Evolutionary conservation across 169 alveolate species (phyloP).

Genomic region (Theileria orientalis): DNA sequence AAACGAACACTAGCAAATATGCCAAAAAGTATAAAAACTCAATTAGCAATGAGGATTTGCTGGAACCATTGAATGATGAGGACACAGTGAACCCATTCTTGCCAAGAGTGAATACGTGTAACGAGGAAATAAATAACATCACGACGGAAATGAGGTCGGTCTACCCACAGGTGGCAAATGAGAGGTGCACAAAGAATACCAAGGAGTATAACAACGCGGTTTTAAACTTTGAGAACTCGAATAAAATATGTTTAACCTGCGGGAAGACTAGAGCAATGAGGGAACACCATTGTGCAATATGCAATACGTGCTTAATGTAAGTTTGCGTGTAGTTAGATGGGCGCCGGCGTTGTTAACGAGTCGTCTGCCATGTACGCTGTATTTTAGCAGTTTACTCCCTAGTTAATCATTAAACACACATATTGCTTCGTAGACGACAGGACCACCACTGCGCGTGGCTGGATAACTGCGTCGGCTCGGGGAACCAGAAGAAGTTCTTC

Average conservation of each 20-base stretch:
- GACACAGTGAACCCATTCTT: conserved; percentile 28
- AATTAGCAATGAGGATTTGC: conserved; percentile 20
- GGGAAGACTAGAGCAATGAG: conserved; percentile 73
- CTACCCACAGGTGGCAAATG: conserved; percentile 66
- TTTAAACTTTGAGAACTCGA: conserved; percentile 20
- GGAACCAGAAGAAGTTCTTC: conserved; percentile 74
- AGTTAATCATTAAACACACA: too few species aligned
- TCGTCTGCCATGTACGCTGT: too few species aligned
- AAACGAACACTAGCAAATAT: not conserved
- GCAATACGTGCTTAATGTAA: conserved; percentile 80
- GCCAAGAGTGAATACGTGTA: conserved; percentile 41
- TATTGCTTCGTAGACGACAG: conserved; percentile 68
- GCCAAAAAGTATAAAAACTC: conserved; percentile 2
- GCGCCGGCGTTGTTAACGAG: too few species aligned
- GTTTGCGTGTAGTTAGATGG: too few species aligned
- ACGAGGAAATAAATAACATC: conserved; percentile 34
- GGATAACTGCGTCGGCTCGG: conserved; percentile 90
- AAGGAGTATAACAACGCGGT: conserved; percentile 11
- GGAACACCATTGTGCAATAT: conserved; percentile 82
- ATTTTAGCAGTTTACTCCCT: not conserved
- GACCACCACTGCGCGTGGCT: conserved; percentile 97
- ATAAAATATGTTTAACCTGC: conserved; percentile 81
- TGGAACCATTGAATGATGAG: conserved; percentile 46
- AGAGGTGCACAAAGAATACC: conserved; percentile 39
- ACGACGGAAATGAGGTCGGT: conserved; percentile 66